Base-by-base conservation (phyloP, 2,329 filamentous ascomycete genomes). In the Westerdykella ornata region DNA sequence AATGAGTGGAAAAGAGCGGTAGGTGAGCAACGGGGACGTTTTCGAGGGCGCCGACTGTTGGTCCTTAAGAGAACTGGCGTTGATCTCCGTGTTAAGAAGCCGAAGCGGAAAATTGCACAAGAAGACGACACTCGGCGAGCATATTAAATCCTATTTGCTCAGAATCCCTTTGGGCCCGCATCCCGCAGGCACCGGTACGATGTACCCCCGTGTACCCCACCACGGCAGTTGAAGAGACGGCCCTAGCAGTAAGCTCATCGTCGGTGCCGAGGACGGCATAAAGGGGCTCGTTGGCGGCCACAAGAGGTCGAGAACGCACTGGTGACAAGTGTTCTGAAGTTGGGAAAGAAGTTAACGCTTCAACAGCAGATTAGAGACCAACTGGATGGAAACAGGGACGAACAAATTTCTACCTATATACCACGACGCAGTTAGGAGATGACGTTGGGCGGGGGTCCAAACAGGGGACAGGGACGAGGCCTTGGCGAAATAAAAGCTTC, bases 151-250 rank as follows among this genome's bases (percentile, higher is more conserved):
- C 30, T 7, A 15, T 17, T 33, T 33, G 16, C n/a, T n/a, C 30
- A 15, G 8, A 8, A 9, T 3, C 9, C 30, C 16, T 14, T n/a
- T 15, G 30, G 30, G 30, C n/a, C 30, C 30, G 30, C 16, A 15
- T 14, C 30, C 12, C 3, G 30, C 30, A 33, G 30, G n/a, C 9
- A 33, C 30, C n/a, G 11, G 30, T 15, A 33, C 30, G 30, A 17
- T 14, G n/a, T 33, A 33, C 30, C n/a, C 30, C 37, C 28, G 46
- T 45, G 45, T 57, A 60, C 59, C 56, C 60, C 59, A 62, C 60
- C 56, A 52, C 60, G 60, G 60, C 60, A 64, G 60, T 64, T 64
- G 56, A 1, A 37, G 13, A 45, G 30, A 16, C 14, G 17, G 47
- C 31, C 37, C 46, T 54, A 48, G 42, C 31, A 33, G 39, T 29